phyloP scores from a whole-genome alignment of 192 early-diverging fungal genomes.

The Entomortierella lignicola region DNA sequence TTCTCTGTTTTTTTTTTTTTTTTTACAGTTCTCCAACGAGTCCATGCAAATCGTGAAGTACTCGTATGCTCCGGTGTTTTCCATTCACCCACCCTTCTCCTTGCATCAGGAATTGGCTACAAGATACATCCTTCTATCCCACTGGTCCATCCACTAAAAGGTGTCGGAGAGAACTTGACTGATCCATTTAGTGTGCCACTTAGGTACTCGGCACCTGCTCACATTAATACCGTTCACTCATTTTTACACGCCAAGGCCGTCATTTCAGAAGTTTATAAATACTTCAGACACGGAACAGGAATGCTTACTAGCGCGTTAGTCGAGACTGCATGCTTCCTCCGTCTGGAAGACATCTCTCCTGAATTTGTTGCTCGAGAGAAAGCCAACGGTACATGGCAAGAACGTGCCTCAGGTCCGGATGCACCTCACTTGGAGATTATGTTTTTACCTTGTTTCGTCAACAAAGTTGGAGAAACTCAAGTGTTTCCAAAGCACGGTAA shows the following conservation, averaged over 20 bases:
- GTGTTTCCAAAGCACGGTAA: not conserved
- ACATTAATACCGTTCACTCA: not conserved
- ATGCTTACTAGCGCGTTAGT: constrained; percentile 5
- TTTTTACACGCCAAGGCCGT: not conserved
- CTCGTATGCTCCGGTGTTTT: constrained; percentile 54
- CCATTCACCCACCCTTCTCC: constrained; percentile 43
- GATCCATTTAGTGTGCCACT: constrained; percentile 47
- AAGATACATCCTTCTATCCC: constrained; percentile 20
- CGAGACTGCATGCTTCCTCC: constrained; percentile 13
- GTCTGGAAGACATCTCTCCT: constrained; percentile 25
- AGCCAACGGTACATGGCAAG: constrained; percentile 21
- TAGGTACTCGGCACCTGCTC: constrained; percentile 12
- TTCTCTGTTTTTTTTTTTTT: not conserved
- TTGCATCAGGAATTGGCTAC: constrained; percentile 53
- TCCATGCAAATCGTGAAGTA: constrained; percentile 38
- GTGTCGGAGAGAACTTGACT: constrained; percentile 51
- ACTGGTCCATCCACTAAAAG: constrained; percentile 29
- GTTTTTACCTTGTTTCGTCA: constrained; percentile 1
- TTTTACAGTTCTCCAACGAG: constrained; percentile 9
- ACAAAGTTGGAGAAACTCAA: no score
- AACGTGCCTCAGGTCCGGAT: constrained; percentile 17
- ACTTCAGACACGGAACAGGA: constrained; percentile 10
- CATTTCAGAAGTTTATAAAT: not conserved
- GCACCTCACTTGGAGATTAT: constrained; percentile 34
- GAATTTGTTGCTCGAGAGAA: constrained; percentile 35